Evolutionary conservation across 805 yeast species (phyloP), one percentile per base, ranked within the genome.

Genomic region (Yamadazyma paraphyllophila): DNA sequence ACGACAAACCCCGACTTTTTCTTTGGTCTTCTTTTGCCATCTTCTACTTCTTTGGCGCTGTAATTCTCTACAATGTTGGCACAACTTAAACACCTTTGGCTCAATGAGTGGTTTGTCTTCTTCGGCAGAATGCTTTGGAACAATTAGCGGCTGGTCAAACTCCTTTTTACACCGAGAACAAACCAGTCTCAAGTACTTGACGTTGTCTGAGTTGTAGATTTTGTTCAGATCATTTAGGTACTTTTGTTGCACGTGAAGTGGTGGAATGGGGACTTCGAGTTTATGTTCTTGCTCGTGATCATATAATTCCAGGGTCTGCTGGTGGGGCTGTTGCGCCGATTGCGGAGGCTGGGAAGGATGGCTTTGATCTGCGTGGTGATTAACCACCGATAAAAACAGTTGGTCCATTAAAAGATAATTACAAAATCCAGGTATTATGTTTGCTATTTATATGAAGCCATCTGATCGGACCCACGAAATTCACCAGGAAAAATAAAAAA

Each of bases 141-240:
- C 58, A 16, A 65, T 59, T 17, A 70, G 56, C 2, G 65, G 67
- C 49, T 74, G 78, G n/a, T 72, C 71, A 56, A 82, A 82, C 9
- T 67, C 73, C 53, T 81, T 82, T 56, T 81, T 81, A 56, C 88
- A 83, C 43, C 88, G 60, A 2, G 81, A 67, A 51, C 88, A 83
- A 16, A 57, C 56, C 7, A 65, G 49, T 54, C 68, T 57, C 49
- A 59, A 60, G 61, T 54, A 58, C 53, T 49, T 75, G 25, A 47
- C 39, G 14, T 46, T 43, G 4, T 44, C 39, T 26, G 39, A 34
- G 20, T 35, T 44, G 31, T 41, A 38, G 34, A 49, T 46, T 25
- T 46, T 47, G 26, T 42, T 48, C 10, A 44, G 36, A 27, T 52
- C 54, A 46, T 64, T 58, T 32, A 61, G 62, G 13, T 61, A 48